A percentile compares a stretch with the other conserved stretches of the same genome.
phyloP scores from a whole-genome alignment of 257 asterid species.

The Marsdenia floribunda region DNA sequence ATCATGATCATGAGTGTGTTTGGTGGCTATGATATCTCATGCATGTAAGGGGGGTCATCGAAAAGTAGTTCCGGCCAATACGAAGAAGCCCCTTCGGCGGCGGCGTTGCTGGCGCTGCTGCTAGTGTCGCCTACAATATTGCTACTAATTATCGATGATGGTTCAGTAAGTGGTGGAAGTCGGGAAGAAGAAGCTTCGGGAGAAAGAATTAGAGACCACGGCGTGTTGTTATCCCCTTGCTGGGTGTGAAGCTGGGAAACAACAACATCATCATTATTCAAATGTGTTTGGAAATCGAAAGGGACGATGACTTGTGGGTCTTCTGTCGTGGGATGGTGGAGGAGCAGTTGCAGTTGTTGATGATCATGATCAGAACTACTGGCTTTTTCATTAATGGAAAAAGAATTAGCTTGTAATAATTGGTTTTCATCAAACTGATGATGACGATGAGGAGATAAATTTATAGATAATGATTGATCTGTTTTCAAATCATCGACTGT shows the following conservation, averaged over 20 bases:
- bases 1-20: background rate
- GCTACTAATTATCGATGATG: background rate
- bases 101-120: conserved; percentile 23
- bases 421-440: conserved; percentile 24
- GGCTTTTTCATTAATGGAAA: conserved; percentile 27
- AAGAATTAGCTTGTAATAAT: conserved; percentile 1
- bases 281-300: conserved; percentile 28
- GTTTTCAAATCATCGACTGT: conserved; percentile 4
- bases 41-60: conserved; percentile 25
- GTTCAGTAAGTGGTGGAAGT: conserved; percentile 29
- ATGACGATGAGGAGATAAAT: background rate
- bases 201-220: conserved; percentile 23
- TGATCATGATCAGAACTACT: conserved; percentile 11
- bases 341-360: conserved; percentile 24
- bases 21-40: conserved; percentile 18
- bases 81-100: conserved; percentile 18
- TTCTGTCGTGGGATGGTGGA: conserved; percentile 32
- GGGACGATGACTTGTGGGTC: conserved; percentile 35
- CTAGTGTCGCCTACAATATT: conserved; percentile 22
- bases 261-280: conserved; percentile 11
- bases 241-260: conserved; percentile 1
- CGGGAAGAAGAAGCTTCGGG: conserved; percentile 22
- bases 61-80: conserved; percentile 32
- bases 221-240: conserved; percentile 12
- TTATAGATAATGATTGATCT: conserved; percentile 3